These are phyloP conservation scores for Yarrowia alimentaria DNA, from an alignment of 805 yeast genomes.

Conservation along the genomic window DNA sequence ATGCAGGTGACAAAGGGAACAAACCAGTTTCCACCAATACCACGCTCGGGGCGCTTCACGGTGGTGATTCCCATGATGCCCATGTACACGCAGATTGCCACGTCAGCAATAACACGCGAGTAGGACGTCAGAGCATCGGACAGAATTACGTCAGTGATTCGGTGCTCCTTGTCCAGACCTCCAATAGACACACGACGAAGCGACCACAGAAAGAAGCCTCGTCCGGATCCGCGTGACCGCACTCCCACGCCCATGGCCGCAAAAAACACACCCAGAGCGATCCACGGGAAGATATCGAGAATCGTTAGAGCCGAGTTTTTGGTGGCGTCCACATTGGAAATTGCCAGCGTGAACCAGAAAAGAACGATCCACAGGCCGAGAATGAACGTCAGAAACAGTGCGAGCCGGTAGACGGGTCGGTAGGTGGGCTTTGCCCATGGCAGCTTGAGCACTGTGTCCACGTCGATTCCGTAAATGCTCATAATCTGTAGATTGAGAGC, in stretches of 20 bases:
- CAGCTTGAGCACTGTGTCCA: constrained; percentile 33
- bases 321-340: background rate
- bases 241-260: constrained; percentile 41
- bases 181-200: constrained; percentile 55
- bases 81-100: constrained; percentile 45
- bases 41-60: constrained; percentile 39
- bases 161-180: constrained; percentile 51
- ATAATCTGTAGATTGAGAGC: constrained; percentile 37
- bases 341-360: constrained; percentile 1
- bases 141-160: constrained; percentile 77
- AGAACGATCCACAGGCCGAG: constrained; percentile 10
- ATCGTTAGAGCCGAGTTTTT: background rate
- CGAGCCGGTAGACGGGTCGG: constrained; percentile 29
- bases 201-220: constrained; percentile 46
- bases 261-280: constrained; percentile 42
- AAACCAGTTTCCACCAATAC: constrained; percentile 41
- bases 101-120: constrained; percentile 71
- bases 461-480: constrained; percentile 34
- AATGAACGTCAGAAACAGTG: constrained; percentile 7
- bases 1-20: constrained; percentile 44
- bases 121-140: constrained; percentile 86
- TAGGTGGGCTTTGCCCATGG: constrained; percentile 30
- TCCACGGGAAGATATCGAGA: constrained; percentile 43
- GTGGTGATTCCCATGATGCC: constrained; percentile 35
- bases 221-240: constrained; percentile 42